Evolutionary conservation across 768 basidiomycete genomes (phyloP), one percentile per base, ranked within the genome.

Genomic region (Hemileccinum rubropunctum): DNA sequence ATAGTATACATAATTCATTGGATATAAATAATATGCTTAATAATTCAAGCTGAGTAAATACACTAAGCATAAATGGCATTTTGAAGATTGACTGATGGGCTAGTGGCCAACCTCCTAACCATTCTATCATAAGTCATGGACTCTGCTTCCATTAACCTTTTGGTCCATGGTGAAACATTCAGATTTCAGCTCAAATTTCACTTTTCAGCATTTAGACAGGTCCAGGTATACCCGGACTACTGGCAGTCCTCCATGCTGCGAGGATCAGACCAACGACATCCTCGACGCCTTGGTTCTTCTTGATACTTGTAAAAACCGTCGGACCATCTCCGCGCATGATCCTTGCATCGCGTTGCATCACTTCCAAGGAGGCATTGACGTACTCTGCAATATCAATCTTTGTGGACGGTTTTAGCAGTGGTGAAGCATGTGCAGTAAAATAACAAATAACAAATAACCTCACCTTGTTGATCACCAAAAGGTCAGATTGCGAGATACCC

Each of bases 401-500:
- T 10, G 27, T 45, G 36, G 42, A 51, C 13, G 14, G n/a, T 27
- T 28, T 45, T 26, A 42, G 23, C 43, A 37, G 30, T 20, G 12
- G 34, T 12, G 32, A n/a, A 18, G 39, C 38, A 15, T 26, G n/a
- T 8, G 46, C 26, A 11, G 15, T n/a, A n/a, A n/a, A 18, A 10
- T 18, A 51, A 54, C 45, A 42, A 32, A n/a, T n/a, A 34, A 43
- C 23, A 42, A 15, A 23, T 36, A 35, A 28, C 3, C 47, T 23
- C 30, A 86, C 95, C 79, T 99, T 99, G 76, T 98, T 98, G 59
- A 98, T 83, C 21, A 99, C 83, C 47, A 99, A 73, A 11, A 99
- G 74, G 71, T 98, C 97, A 1, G 93, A 95, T 62, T 94, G 89
- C 1, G 93, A 94, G 58, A 99, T 98, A 10, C 95, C 97, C 2